Evolutionary conservation across 2,329 filamentous ascomycete genomes (phyloP), one percentile per base, ranked within the genome.

Genomic region (Metarhizium robertsii): DNA sequence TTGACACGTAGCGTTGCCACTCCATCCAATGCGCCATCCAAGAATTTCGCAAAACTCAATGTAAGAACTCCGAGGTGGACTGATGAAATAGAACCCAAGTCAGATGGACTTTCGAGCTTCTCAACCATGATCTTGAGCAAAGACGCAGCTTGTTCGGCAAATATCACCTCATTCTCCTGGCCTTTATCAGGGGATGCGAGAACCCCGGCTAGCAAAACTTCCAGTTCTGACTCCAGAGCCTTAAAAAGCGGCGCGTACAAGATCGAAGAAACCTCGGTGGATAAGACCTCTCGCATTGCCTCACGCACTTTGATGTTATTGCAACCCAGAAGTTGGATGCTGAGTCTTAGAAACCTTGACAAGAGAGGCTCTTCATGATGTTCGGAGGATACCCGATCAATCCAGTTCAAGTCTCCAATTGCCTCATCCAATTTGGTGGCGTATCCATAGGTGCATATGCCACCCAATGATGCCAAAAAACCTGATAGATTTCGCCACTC

Each of bases 401-500:
- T 86, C 85, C 85, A 88, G 59, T 76, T 75, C 40, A 87, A 65
- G 6, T 80, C 78, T 54, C 77, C 75, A 16, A 77, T 71, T 16
- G 81, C 74, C 53, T 87, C 84, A 51, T 86, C 84, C 5, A 82
- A 65, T 11, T 77, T 71, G 53, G 76, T 71, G 51, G 78, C 73
- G 63, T 83, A 79, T 55, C 83, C 79, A 2, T 84, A 79, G 8
- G 81, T 81, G 65, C 85, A 88, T 54, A 84, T 79, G 2, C 85
- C 84, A 14, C 83, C 84, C 5, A 87, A 69, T 0, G 85, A 86
- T 5, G 84, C 84, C 11, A 88, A 73, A 59, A 88, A 86, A 0
- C 85, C 85, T 1, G 84, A 86, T 61, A 83, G 79, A 59, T 87
- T 88, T 42, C 85, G 78, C 85, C 85, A 88, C 62, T 87, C 83